Evolutionary conservation across 805 yeast genomes (phyloP), one percentile per base, ranked within the genome.

Genomic region (Yarrowia keelungensis): DNA sequence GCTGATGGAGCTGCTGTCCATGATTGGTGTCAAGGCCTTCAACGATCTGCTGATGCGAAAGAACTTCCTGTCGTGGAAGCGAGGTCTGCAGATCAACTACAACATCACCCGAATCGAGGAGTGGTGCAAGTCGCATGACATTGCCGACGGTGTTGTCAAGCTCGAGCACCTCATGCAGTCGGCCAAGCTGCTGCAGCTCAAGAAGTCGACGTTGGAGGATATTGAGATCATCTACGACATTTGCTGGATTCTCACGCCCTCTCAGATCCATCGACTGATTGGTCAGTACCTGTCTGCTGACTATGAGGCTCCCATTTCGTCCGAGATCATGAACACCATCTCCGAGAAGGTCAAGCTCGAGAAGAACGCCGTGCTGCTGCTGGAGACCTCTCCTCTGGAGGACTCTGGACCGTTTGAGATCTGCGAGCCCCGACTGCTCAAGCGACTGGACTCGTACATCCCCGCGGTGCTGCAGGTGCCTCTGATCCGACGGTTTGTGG

Each of bases 71-170:
- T 89, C 97, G 11, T 95, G 99, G 99, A 95, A 94, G 81, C 89
- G 99, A 77, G 98, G 98, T 59, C 84, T 95, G 73, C 99, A 95
- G 80, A 87, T 95, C 80, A 95, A 92, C 78, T 95, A 95, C 81
- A 95, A 95, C 78, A 96, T 93, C 68, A 95, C 99, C 3, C 86
- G 98, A 75, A 84, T 95, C 74, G 98, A 92, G 79, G 99, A 95
- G 81, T 95, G 99, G 99, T 94, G 98, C 80, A 94, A 92, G 81
- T 87, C 92, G 8, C 97, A 94, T 78, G 93, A 90, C 66, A 86
- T 95, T 71, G 89, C 90, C 64, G 97, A 93, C 76, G 97, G 96
- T 1, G 86, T 94, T 4, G 86, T 88, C 46, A 88, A 92, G 75
- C 84, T 95, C 76, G 88, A 89, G 71, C 98, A 93, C 76, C 83